Conservation (phyloP, 148 eudicot species). For the Camellia japonica region DNA sequence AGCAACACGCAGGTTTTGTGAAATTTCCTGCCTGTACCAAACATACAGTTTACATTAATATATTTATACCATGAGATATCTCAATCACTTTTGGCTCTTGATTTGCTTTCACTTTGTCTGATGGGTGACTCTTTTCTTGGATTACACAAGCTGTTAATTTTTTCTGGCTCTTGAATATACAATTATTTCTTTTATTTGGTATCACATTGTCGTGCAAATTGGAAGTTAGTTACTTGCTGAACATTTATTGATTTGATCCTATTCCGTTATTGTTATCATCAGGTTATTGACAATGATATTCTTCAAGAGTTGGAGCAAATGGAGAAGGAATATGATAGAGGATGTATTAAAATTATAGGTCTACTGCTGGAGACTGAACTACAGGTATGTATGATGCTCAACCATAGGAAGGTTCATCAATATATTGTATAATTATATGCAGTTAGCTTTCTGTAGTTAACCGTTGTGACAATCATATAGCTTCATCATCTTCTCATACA, state of each 20-base stretch:
- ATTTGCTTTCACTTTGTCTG: background rate
- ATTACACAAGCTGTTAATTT: background rate
- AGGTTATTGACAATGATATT: conserved; percentile 66
- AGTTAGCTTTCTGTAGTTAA: background rate
- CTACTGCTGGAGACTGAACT: conserved; percentile 75
- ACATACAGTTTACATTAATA: background rate
- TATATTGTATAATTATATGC: background rate
- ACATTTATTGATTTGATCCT: background rate
- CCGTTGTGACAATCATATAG: background rate
- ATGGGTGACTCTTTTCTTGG: background rate
- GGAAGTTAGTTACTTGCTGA: background rate
- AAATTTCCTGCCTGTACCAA: too few species aligned
- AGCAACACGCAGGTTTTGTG: too few species aligned
- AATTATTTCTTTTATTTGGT: background rate
- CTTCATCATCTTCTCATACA: background rate
- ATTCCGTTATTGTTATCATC: conserved; percentile 20
- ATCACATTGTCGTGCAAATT: background rate
- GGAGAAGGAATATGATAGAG: conserved; percentile 80
- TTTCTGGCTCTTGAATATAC: background rate
- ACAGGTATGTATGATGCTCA: conserved; percentile 50
- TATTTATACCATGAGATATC: background rate
- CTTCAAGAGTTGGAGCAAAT: conserved; percentile 69
- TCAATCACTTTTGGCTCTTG: background rate
- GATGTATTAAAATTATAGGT: conserved; percentile 82
- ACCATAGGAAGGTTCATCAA: background rate